Evolutionary conservation across 1,139 yeast species (phyloP), one percentile per base, ranked within the genome.

Genomic region (Lodderomyces parapsilosis): DNA sequence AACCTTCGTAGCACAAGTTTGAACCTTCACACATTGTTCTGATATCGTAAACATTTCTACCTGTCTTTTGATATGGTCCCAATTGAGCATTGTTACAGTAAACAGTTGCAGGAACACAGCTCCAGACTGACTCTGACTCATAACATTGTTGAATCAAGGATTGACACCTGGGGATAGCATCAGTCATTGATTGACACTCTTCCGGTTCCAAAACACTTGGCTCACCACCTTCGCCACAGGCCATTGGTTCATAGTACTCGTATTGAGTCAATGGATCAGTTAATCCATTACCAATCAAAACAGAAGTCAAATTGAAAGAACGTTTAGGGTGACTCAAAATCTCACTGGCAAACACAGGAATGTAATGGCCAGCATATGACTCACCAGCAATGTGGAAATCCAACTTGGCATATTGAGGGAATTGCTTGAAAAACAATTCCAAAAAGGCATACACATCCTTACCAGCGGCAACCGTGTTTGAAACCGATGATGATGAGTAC

Each of bases 321-420:
- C 95, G 84, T 57, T 86, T 89, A 25, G 63, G 63, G 61, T 89
- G 95, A 19, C 81, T 75, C 58, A 90, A 68, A 54, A 93, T 91
- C 66, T 91, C 96, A 41, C 84, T 68, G 18, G 97, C 96, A 63
- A 93, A 87, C 8, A 82, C 91, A 25, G 98, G 99, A 54, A 93
- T 90, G 66, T 93, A 93, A 65, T 93, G 98, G 50, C 99, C 99
- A 44, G 96, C 99, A 62, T 93, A 93, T n/a, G 96, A 88, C 69
- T 93, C 98, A 56, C 98, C 99, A 39, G 98, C 95, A 66, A 93
- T 90, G 67, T 91, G 98, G 84, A 93, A 90, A 32, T 54, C 53
- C 48, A 78, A 74, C 31, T 78, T 66, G 40, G 76, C 66, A 68
- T 86, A 89, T 67, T 91, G 81, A 36, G 97, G 96, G 79, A 90